Base-by-base conservation (phyloP, 169 alveolate genomes). In the Babesia ovis region DNA sequence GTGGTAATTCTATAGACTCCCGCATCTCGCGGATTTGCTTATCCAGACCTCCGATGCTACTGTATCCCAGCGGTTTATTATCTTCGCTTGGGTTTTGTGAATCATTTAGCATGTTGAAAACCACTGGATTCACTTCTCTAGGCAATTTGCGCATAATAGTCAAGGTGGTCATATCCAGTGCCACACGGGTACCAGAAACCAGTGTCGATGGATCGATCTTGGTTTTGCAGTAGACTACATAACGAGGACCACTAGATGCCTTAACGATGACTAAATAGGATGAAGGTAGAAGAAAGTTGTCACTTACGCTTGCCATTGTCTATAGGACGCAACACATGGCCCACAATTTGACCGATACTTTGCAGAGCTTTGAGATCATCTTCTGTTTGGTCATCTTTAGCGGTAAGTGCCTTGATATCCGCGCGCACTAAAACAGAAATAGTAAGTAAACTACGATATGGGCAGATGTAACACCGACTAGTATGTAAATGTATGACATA, bases 1-100 rank as follows among this genome's bases (percentile, higher is more conserved):
- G 87, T 2, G 99, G 99, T 58, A 98, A 92, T 91, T 98, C 99
- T 39, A 98, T 94, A 50, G 95, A 98, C 85, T 97, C 99, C 73
- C 99, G 91, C 91, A 98, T 92, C 69, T 96, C 98, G 64, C 99
- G 82, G 73, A 97, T 95, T 91, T 98, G 98, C 66, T 96, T 98
- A 67, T 94, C 92, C 35, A 98, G 90, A 11, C 99, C 99, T 22
- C 99, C 99, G 4, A 68, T 68, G 56, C 68, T 68, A 20, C 25
- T n/a, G 67, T 68, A 53, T n/a, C 50, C 58, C 37, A 35, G 29
- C 6, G 37, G 90, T 83, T 67, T 88, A 90, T 35, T 90, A 80
- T 5, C 94, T 94, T 53, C 92, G 90, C 31, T 98, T 98, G 18
- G 98, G 25, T 20, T 23, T 68, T 39, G 98, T 59, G 95, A 97